Conservation (phyloP, 352 stramenopile genomes). For the Saprolegnia parasitica region DNA sequence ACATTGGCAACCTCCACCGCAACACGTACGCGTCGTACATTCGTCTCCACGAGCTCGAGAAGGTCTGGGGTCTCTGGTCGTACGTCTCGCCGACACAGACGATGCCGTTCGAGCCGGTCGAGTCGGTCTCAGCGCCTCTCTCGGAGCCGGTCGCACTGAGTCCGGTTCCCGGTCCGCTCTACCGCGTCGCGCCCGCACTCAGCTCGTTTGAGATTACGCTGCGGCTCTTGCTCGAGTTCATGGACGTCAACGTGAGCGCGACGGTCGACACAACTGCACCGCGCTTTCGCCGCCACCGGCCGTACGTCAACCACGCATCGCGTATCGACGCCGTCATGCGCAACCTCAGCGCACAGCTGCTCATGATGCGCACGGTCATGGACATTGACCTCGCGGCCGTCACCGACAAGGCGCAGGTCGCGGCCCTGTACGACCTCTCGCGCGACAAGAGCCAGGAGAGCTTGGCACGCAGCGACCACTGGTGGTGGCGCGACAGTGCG, state of each 20-base stretch:
- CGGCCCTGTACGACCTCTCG: background rate
- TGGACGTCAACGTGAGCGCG: slow-evolving; percentile 12
- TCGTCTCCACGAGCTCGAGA: slow-evolving; percentile 19
- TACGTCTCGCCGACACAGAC: slow-evolving; percentile 4
- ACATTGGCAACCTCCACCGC: slow-evolving; percentile 15
- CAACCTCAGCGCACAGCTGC: slow-evolving; percentile 13
- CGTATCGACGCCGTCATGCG: slow-evolving; percentile 20
- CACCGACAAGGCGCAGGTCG: background rate
- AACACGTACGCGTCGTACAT: slow-evolving; percentile 25
- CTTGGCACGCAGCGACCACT: background rate
- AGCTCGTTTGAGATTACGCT: slow-evolving; percentile 25
- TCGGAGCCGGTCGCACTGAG: background rate
- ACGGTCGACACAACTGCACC: background rate
- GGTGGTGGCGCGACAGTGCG: slow-evolving; percentile 9
- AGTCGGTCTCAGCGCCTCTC: background rate
- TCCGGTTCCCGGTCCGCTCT: slow-evolving; percentile 6
- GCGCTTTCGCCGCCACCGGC: background rate
- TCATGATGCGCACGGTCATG: slow-evolving; percentile 21
- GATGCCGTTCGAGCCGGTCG: slow-evolving; percentile 22
- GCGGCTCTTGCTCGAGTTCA: slow-evolving; percentile 20
- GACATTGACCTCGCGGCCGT: background rate
- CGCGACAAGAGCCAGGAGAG: background rate
- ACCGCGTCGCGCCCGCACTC: slow-evolving; percentile 15
- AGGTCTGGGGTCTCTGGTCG: slow-evolving; percentile 23
- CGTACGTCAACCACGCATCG: slow-evolving; percentile 24